Base-by-base conservation (phyloP, 805 yeast genomes). In the Grigorovia humatica region DNA sequence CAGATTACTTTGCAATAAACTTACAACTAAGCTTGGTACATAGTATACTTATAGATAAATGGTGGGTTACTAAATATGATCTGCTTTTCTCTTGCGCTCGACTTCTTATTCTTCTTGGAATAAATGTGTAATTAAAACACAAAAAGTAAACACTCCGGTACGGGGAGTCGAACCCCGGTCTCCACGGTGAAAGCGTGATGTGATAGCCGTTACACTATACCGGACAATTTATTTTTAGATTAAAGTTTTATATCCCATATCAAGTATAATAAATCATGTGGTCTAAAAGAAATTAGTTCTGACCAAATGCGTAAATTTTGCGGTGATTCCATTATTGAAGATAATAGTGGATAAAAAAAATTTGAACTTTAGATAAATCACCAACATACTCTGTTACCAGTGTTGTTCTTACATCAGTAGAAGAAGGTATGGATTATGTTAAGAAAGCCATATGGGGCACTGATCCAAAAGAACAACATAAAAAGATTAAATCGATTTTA, bases 361-460 rank as follows among this genome's bases (percentile, higher is more conserved):
- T n/a, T 6, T 32, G 15, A 13, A 32, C 15, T 32, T 32, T 32
- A 13, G 38, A 9, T 4, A 32, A 13, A 13, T 4, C 15, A 32
- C 1, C 12, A 6, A 19, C 47, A 44, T 32, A 19, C 12, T 19
- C 32, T 23, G 12, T 23, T 6, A 23, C 27, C 27, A 23, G 27
- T 23, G 38, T 32, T 32, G 38, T 32, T 11, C 38, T 32, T 32
- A 32, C 38, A 13, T 32, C n/a, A 20, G 46, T 41, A 41, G 7
- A 17, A 30, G 38, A 42, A 20, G 18, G 38, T 4, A 91, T 91
- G 98, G 88, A 91, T 64, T 84, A 75, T 65, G 67, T 91, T 38
- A 90, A 88, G 70, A 82, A 83, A 64, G 86, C 90, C 4, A 83
- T 91, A 42, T 91, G 95, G 85, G 99, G 99, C 0, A 97, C 98